Percentiles rank a stretch among this genome's conserved stretches.
Evolutionary conservation across 23 red algal genomes (phyloP).

Genomic region (Gracilaria vermiculophylla): DNA sequence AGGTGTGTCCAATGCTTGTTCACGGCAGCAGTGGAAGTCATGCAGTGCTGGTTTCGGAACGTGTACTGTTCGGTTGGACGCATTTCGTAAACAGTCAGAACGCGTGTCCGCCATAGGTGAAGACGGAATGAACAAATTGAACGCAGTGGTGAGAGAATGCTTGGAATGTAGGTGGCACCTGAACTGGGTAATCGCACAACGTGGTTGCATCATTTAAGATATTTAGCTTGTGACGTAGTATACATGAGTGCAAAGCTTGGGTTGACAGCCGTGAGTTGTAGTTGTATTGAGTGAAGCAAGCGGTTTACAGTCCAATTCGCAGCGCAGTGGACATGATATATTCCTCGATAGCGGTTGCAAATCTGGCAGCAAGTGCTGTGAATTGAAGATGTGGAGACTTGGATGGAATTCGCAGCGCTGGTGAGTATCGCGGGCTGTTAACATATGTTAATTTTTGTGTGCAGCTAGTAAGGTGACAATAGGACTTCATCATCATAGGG

Average conservation of each 20-base stretch:
- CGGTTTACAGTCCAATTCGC: not conserved
- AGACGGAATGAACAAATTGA: too few relatives aligned
- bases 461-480: slow-evolving; percentile 24
- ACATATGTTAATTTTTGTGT: slow-evolving; percentile 10
- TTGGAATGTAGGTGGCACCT: too few relatives aligned
- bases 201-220: not conserved
- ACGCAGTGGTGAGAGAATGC: too few relatives aligned
- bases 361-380: slow-evolving; percentile 51
- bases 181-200: not conserved
- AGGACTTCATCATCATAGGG: slow-evolving; percentile 53
- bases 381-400: slow-evolving; percentile 10
- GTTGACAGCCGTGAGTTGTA: not conserved
- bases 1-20: too few relatives aligned
- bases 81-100: too few relatives aligned
- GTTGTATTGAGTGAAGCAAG: not conserved
- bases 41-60: too few relatives aligned
- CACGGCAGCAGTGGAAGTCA: too few relatives aligned
- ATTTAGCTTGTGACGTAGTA: not conserved
- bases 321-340: not conserved
- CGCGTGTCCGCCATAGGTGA: too few relatives aligned
- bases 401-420: not conserved
- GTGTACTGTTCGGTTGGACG: too few relatives aligned
- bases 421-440: slow-evolving; percentile 41
- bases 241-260: not conserved
- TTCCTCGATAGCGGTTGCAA: slow-evolving; percentile 26